Conservation (phyloP, 2,329 filamentous ascomycete species). For the Diplodia mutila region DNA sequence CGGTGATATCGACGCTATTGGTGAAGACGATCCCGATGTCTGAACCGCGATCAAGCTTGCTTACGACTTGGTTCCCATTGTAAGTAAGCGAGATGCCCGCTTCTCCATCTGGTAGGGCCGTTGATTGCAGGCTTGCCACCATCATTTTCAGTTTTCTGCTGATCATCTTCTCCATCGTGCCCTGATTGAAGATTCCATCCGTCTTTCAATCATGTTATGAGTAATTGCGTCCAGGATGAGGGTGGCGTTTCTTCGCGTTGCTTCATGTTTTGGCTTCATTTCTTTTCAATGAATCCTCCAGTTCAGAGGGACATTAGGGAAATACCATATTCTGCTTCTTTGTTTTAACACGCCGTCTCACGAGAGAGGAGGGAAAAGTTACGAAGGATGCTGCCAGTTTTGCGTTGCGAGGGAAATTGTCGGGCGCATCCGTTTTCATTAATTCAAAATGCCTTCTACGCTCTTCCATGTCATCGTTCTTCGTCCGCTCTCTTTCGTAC, state of each 20-base stretch:
- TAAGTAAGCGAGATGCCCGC: background rate
- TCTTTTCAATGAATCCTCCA: background rate
- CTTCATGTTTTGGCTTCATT: background rate
- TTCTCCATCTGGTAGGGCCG: background rate
- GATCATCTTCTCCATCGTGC: background rate
- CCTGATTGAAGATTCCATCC: background rate
- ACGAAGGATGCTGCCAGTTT: background rate
- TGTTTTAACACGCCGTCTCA: constrained; percentile 1
- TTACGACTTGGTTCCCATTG: background rate
- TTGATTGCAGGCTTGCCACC: background rate
- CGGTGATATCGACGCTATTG: constrained; percentile 24
- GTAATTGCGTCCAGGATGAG: constrained; percentile 5
- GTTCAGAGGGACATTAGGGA: constrained; percentile 12
- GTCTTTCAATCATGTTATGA: background rate
- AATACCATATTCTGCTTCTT: constrained; percentile 17
- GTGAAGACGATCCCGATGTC: constrained; percentile 25
- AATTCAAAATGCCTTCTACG: background rate
- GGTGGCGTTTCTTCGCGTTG: background rate
- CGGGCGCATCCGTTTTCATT: background rate
- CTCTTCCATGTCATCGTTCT: background rate
- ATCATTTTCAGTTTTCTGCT: background rate
- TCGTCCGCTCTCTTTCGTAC: background rate
- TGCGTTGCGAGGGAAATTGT: background rate
- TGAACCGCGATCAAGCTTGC: background rate
- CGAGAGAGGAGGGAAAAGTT: constrained; percentile 1